Evolutionary conservation across 495 filamentous ascomycete genomes (phyloP), one percentile per base, ranked within the genome.

Genomic region (Penicillium nucicola): DNA sequence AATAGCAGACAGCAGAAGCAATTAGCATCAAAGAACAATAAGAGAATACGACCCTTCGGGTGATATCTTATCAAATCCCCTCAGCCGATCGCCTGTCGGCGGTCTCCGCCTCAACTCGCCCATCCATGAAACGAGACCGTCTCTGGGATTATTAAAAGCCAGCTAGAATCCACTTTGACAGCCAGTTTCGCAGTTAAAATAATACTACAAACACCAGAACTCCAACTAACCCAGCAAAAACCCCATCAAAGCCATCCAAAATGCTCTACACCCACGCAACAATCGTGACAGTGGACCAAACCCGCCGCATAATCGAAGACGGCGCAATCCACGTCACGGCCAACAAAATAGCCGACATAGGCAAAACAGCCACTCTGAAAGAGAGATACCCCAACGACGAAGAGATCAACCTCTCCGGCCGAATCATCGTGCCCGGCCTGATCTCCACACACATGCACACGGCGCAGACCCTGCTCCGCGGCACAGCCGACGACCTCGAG

Each of bases 381-480:
- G 44, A 45, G 14, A 51, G 47, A 33, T 64, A 66, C 33, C 49
- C 65, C 13, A 19, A 54, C 7, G 65, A 69, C 2, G 56, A 68
- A n/a, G 50, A 66, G 17, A 46, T 53, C 15, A 62, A 76, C 45
- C 60, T 75, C 5, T 48, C 56, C 18, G 66, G 69, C 17, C 66
- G 66, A 6, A 77, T 79, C 40, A 53, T 79, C 37, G 72, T 78
- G 30, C 76, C 76, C 0, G 76, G 76, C 0, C 42, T 79, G 20
- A 71, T 79, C 43, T 76, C 70, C 10, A 77, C 75, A 5, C 76
- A 79, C 45, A 72, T 74, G 58, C 76, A 79, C 54, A 69, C 73
- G 1, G 74, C 72, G 2, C 76, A 79, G 55, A 75, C 75, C 2
- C 57, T 78, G 3, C 57, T 79, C 5, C 68, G 75, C n/a, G 76